Evolutionary conservation across 2,329 filamentous ascomycete genomes (phyloP).

Genomic region (Aureobasidium leucospermi): DNA sequence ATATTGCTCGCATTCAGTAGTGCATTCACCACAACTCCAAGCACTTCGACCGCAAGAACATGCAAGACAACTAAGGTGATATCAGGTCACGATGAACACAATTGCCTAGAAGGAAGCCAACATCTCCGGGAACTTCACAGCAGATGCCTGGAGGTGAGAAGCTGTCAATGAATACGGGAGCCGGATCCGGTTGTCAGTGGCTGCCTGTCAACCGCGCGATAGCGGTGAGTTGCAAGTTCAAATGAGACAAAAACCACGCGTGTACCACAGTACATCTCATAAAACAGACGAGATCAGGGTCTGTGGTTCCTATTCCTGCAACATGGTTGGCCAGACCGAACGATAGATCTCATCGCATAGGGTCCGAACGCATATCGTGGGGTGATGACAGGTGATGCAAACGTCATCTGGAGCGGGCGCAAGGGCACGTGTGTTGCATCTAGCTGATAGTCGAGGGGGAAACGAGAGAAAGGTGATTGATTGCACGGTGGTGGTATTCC

Average conservation of each 20-base stretch:
- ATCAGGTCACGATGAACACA: neutral
- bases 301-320: neutral
- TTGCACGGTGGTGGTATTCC: neutral
- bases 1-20: too few relatives aligned
- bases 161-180: neutral
- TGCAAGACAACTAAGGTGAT: neutral
- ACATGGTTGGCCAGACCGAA: conserved; percentile 4
- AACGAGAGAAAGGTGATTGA: neutral
- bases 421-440: neutral
- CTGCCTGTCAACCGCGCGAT: neutral
- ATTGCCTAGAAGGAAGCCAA: neutral
- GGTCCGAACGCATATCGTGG: neutral
- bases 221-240: neutral
- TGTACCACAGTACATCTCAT: neutral
- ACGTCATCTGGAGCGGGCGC: neutral
- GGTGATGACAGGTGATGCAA: conserved; percentile 13
- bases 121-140: too few relatives aligned
- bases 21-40: neutral
- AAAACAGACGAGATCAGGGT: neutral
- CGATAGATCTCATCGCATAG: neutral
- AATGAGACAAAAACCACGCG: neutral
- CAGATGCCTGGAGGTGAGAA: neutral
- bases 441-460: neutral
- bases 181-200: neutral
- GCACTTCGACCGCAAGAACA: neutral